A percentile compares a stretch with the other conserved stretches of the same genome.
Evolutionary conservation across 2,329 filamentous ascomycete species (phyloP).

Genomic region (Diaporthe capsici): DNA sequence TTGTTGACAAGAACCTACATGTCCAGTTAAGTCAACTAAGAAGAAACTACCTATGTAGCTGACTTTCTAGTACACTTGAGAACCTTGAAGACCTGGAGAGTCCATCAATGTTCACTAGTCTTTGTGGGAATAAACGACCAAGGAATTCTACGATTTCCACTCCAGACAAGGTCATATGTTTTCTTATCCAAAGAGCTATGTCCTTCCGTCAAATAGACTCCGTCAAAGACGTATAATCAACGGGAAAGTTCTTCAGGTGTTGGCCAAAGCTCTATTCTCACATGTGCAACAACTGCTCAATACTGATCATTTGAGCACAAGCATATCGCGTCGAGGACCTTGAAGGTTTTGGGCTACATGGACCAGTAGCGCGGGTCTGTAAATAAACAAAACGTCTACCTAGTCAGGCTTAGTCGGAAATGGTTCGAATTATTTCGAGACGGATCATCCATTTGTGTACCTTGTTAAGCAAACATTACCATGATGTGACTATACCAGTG

Average conservation of each 20-base stretch:
- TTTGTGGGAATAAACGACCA: background rate
- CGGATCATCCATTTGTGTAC: background rate
- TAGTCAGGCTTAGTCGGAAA: background rate
- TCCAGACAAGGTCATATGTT: background rate
- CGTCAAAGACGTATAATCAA: background rate
- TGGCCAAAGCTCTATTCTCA: background rate
- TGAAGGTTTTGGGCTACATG: background rate
- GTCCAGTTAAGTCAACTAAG: too few species aligned
- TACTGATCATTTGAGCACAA: background rate
- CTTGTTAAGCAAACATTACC: background rate
- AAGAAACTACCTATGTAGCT: background rate
- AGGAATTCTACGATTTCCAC: background rate
- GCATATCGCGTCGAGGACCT: background rate
- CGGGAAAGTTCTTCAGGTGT: background rate
- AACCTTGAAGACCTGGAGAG: background rate
- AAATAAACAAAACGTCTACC: background rate
- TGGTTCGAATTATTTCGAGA: background rate
- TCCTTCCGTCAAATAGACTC: background rate
- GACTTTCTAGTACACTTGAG: background rate
- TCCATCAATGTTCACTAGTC: background rate
- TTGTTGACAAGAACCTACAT: too few species aligned
- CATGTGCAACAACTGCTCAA: background rate
- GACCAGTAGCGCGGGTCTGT: background rate
- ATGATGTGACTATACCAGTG: background rate
- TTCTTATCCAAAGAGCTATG: background rate